Evolutionary conservation across 2,329 filamentous ascomycete genomes (phyloP), one percentile per base, ranked within the genome.

Genomic region (Didymella pomorum): DNA sequence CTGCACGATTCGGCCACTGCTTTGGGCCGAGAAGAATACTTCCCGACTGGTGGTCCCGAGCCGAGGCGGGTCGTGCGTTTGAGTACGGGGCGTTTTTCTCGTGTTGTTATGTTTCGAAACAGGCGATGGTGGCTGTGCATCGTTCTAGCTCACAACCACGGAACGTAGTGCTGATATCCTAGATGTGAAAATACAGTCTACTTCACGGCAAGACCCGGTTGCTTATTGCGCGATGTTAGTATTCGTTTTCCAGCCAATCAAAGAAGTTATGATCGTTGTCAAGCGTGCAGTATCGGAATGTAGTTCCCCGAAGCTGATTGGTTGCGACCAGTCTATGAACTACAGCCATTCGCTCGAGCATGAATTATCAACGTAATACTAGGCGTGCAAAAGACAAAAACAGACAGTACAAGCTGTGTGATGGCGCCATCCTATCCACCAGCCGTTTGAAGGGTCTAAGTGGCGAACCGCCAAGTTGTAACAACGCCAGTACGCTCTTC

Each of bases 401-500:
- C 10, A 39, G 37, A 21, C 1, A 39, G 11, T 11, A 7, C n/a
- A 7, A n/a, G n/a, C 20, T 21, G 37, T 11, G 7, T n/a, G 9
- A 21, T 21, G 6, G 18, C 21, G 18, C 37, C 37, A 21, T 12
- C 37, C 21, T 12, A 4, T 20, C 18, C 7, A 8, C 18, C 7
- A 8, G 26, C 4, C 43, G 16, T 28, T 26, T 6, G 14, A 4
- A 7, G 12, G 2, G 5, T 5, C 26, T 33, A 44, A n/a, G 42
- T 53, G 9, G 29, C 56, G 56, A 25, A 62, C 14, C 55, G 51
- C 59, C 52, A 56, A 3, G 59, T 56, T 2, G 46, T 62, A n/a
- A 46, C 18, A 20, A 52, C 52, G 12, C 55, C 55, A 18, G 59
- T 62, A 16, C 59, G 49, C 28, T 61, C 59, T 28, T 61, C 59